Evolutionary conservation across 2,329 filamentous ascomycete genomes (phyloP), one percentile per base, ranked within the genome.

Genomic region (Talaromyces sp.): DNA sequence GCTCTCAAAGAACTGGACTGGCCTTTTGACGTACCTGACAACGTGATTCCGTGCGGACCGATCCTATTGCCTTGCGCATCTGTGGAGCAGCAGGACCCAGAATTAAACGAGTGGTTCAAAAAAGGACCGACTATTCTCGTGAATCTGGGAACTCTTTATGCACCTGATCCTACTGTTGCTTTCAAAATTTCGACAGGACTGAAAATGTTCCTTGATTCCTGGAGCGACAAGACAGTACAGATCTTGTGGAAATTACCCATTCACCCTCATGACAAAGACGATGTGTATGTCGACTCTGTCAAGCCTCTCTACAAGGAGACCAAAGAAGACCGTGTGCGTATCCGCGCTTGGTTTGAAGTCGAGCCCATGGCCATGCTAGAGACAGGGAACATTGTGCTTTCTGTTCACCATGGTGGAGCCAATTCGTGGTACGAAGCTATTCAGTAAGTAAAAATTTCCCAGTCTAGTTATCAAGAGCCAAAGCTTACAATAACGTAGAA

Each of bases 31-130:
- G 67, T 79, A 2, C 77, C 77, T 0, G 57, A 67, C 0, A 75
- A 81, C 54, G 69, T 82, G 10, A 68, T 74, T 1, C 65, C 74
- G 1, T 81, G 79, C 60, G 81, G 81, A 0, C 81, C 81, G 0
- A 81, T 83, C 11, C 64, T 81, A 3, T 69, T 77, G 0, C 65
- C 69, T 0, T 69, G 70, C 1, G 58, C 64, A 0, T 60, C 74
- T 0, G 70, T 81, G 0, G 53, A 66, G 12, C 68, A 75, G 17
- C 68, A 74, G 2, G 78, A 82, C 32, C 70, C 75, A 0, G 72
- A 75, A n/a, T 67, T 83, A 9, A 66, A 68, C 1, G 50, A 51
- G 1, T 83, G 81, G 81, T 69, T 83, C 3, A 62, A 66, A 0
- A 65, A 68, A 2, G 73, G 70, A 0, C 77, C 78, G 2, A 82